Base-by-base conservation (phyloP, 2,329 filamentous ascomycete species). In the Exophiala bonariae region DNA sequence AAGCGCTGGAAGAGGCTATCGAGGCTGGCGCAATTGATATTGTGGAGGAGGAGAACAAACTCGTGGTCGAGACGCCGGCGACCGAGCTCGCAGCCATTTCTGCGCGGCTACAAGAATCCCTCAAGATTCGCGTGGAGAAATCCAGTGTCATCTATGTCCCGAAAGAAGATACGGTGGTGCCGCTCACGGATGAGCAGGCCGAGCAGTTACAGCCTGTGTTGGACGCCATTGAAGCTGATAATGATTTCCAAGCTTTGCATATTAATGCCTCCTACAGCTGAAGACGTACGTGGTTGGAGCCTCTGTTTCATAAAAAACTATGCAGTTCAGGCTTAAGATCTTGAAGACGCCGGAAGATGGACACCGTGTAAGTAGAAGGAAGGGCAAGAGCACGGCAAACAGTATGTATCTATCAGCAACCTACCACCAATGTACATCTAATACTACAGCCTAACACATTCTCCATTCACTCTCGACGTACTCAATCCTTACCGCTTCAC, bases 61-160 rank as follows among this genome's bases (percentile, higher is more conserved):
- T 93, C 16, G 72, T 91, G 3, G 73, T 95, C 0, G 86, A 80
- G 67, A 88, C 86, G 0, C 80, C 85, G 57, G 82, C 86, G 0
- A 78, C 74, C 8, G 75, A 80, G 51, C 86, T 83, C 0, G 83
- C 79, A 47, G 72, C 79, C 14, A 81, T 85, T 2, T 82, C 82
- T 2, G 76, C 86, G 51, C 73, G 75, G 10, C 63, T 96, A n/a
- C 75, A 80, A 3, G 75, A 79, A 55, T 73, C 77, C 30, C 76
- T 87, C 16, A 79, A 76, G 1, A 68, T 95, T 51, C 79, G 85
- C 49, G 79, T 95, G 36, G 72, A 86, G 45, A 85, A 82, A 57
- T 82, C 83, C 14, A 88, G 95, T 46, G 92, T 96, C 42, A 78
- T 96, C 34, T 96, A 89, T 85, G 81, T 85, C 49, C 80, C 89